A percentile compares a stretch with the other conserved stretches of the same genome.
These are phyloP conservation scores for Nematocida parisii DNA, from an alignment of 371 early-diverging fungal species.

Conservation along the genomic window DNA sequence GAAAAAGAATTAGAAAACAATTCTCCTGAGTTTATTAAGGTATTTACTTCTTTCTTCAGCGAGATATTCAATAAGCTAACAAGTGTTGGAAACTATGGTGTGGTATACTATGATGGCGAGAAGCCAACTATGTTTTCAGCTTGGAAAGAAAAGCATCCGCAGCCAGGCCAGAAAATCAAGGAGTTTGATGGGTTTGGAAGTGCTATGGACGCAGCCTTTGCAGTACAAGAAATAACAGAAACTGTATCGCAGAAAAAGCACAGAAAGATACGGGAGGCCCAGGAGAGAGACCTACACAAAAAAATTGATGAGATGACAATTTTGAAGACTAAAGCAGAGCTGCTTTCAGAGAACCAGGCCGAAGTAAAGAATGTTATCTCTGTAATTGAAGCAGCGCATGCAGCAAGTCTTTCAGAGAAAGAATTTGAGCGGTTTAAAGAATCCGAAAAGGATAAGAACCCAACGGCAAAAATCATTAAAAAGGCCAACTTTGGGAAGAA, in stretches of 20 bases:
- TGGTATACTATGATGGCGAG: slow-evolving; percentile 32
- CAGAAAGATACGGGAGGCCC: slow-evolving; percentile 35
- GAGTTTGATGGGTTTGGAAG: slow-evolving; percentile 35
- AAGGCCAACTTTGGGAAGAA: slow-evolving; percentile 65
- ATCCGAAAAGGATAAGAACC: slow-evolving; percentile 61
- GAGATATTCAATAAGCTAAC: slow-evolving; percentile 29
- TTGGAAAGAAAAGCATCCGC: slow-evolving; percentile 11
- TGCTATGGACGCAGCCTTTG: slow-evolving; percentile 55
- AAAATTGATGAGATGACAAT: slow-evolving; percentile 61
- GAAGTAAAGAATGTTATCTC: slow-evolving; percentile 56
- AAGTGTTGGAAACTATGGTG: slow-evolving; percentile 47
- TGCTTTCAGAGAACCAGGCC: slow-evolving; percentile 58
- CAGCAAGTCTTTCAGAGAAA: slow-evolving; percentile 67
- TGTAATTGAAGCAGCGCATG: slow-evolving; percentile 54
- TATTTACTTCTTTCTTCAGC: slow-evolving; percentile 49
- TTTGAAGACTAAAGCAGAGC: slow-evolving; percentile 54
- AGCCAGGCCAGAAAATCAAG: not conserved
- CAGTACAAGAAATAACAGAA: slow-evolving; percentile 20
- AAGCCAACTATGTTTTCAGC: slow-evolving; percentile 45
- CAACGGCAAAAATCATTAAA: slow-evolving; percentile 57
- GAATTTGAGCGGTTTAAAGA: slow-evolving; percentile 67
- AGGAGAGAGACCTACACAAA: slow-evolving; percentile 58
- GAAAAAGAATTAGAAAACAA: slow-evolving; percentile 12
- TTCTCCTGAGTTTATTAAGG: slow-evolving; percentile 16
- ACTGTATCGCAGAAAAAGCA: slow-evolving; percentile 48